phyloP scores from a whole-genome alignment of 306 rosid species.

The Dryas octopetala region DNA sequence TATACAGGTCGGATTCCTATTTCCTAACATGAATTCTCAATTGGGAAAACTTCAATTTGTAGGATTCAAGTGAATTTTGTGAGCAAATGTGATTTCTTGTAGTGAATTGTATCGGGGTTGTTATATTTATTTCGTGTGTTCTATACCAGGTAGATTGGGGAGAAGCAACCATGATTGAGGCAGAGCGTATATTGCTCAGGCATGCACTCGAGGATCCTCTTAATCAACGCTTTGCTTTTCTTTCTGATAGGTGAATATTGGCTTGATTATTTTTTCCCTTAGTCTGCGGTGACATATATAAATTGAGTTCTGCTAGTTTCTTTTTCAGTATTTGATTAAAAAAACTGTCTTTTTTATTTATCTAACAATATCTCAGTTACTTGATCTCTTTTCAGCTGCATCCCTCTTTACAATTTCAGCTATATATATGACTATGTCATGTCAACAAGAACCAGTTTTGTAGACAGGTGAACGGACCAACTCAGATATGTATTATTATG shows the following conservation, averaged over 20 bases:
- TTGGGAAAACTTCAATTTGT: not conserved
- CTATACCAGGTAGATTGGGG: constrained; percentile 96
- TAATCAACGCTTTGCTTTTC: constrained; percentile 90
- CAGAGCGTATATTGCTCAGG: constrained; percentile 79
- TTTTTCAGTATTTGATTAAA: not conserved
- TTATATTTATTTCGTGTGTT: constrained; percentile 30
- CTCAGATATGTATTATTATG: not conserved
- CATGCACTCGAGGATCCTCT: constrained; percentile 83
- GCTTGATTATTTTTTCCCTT: constrained; percentile 16
- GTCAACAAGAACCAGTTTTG: constrained; percentile 87
- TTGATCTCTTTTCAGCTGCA: constrained; percentile 85
- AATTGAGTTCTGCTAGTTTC: not conserved
- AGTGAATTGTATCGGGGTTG: constrained; percentile 21
- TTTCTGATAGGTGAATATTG: constrained; percentile 94
- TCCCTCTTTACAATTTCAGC: constrained; percentile 96
- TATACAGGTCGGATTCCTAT: constrained; percentile 59
- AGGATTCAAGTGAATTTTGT: not conserved
- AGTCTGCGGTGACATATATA: not conserved
- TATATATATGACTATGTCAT: constrained; percentile 81
- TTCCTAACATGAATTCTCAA: constrained; percentile 25
- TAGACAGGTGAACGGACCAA: constrained; percentile 71
- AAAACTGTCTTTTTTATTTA: not conserved
- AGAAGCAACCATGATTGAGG: constrained; percentile 93
- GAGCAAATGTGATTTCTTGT: constrained; percentile 1
- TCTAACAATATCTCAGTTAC: constrained; percentile 65